Percentiles rank a stretch among this genome's conserved stretches.
Conservation (phyloP, 129 eudicot genomes). For the Flaveria linearis region DNA sequence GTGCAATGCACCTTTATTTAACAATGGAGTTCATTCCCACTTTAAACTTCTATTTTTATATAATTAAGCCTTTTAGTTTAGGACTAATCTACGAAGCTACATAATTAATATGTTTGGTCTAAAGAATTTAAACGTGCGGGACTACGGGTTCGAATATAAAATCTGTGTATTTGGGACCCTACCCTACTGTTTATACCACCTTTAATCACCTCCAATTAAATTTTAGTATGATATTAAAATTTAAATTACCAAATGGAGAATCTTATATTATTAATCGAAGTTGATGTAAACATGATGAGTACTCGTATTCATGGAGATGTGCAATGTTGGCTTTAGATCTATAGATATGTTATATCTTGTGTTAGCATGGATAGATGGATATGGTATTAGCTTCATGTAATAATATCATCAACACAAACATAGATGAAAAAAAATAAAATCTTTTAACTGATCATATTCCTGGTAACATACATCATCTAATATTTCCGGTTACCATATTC, state of each 20-base stretch:
- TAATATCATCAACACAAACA: no score
- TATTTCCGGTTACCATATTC: no score
- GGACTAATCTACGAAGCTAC: background rate
- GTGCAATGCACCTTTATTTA: constrained; percentile 24
- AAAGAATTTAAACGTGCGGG: background rate
- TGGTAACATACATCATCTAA: no score
- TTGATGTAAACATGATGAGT: no score
- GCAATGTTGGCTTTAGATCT: background rate
- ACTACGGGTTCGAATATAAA: constrained; percentile 1
- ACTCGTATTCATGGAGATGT: no score
- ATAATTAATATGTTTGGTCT: constrained; percentile 7
- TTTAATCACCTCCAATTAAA: background rate
- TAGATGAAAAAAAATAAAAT: no score
- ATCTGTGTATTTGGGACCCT: background rate
- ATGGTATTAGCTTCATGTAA: no score
- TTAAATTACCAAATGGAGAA: background rate
- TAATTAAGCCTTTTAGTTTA: background rate
- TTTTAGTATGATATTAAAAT: background rate
- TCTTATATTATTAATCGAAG: background rate
- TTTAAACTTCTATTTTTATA: background rate
- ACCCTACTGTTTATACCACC: background rate
- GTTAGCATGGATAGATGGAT: no score
- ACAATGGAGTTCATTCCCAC: background rate
- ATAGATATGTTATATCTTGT: no score
- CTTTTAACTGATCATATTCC: no score